Percentiles rank a stretch among this genome's conserved stretches.
phyloP scores from a whole-genome alignment of 306 rosid species.

The Glycyrrhiza uralensis region DNA sequence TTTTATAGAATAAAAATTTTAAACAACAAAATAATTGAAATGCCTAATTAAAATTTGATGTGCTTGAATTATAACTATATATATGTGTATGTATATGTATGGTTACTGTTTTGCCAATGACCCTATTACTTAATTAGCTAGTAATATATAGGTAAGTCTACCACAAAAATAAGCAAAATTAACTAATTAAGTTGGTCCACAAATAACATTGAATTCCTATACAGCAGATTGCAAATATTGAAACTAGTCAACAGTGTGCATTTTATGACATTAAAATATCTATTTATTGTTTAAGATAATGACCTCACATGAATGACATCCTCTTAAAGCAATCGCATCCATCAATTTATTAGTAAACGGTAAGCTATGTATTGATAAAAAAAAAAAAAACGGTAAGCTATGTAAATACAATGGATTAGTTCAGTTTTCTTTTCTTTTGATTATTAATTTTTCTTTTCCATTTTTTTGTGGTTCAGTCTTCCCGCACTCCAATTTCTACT shows the following conservation, averaged over 20 bases:
- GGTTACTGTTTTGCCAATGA: no score
- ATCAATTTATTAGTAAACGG: not conserved
- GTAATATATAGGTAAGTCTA: no score
- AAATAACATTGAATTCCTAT: not conserved
- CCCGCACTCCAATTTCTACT: slow-evolving; percentile 28
- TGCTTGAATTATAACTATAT: no score
- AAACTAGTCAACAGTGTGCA: not conserved
- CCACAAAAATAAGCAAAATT: no score
- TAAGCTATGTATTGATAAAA: not conserved
- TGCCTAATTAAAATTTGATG: no score
- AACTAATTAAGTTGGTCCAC: no score
- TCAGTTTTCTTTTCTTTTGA: not conserved
- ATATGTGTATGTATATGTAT: no score
- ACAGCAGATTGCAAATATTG: not conserved
- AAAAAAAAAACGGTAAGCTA: not conserved
- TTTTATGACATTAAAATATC: slow-evolving; percentile 1
- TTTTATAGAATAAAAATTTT: no score
- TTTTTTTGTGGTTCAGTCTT: not conserved
- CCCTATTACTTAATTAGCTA: no score
- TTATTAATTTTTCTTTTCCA: not conserved
- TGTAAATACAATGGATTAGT: slow-evolving; percentile 42
- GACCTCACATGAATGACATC: slow-evolving; percentile 8
- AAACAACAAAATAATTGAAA: no score
- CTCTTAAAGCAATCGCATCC: not conserved
- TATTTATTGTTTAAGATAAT: not conserved